Conservation (phyloP, 176 grass and related monocot species). For the Calamus simplicifolius region DNA sequence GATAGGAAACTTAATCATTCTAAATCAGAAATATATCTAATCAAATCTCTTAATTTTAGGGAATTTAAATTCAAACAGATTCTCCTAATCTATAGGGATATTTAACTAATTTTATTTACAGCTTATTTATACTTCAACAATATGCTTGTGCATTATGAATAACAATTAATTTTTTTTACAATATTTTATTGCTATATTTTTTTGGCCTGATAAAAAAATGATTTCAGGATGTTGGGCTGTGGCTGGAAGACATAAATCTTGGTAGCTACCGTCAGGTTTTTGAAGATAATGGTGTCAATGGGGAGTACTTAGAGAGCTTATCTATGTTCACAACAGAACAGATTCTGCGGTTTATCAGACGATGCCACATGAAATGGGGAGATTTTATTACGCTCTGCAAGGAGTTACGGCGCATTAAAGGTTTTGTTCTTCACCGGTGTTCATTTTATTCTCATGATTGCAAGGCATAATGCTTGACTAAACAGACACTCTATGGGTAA, state of each 20-base stretch:
- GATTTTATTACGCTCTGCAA: constrained; percentile 95
- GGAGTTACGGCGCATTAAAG: constrained; percentile 89
- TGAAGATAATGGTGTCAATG: constrained; percentile 81
- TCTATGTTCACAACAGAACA: constrained; percentile 92
- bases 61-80: no score
- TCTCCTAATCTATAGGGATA: no score
- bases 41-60: no score
- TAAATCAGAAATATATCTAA: no score
- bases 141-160: no score
- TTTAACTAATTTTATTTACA: no score
- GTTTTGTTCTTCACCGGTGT: constrained; percentile 23
- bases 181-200: neutral
- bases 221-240: constrained; percentile 89
- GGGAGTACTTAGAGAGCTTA: constrained; percentile 77
- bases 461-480: neutral
- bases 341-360: constrained; percentile 86
- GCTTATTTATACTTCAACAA: no score
- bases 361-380: constrained; percentile 89
- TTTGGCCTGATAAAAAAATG: neutral
- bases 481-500: no score
- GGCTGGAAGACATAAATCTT: constrained; percentile 89
- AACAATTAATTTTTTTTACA: no score
- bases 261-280: constrained; percentile 62
- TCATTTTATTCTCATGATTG: constrained; percentile 9
- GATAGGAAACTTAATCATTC: no score